A percentile compares a stretch with the other conserved stretches of the same genome.
These are phyloP conservation scores for Letharia lupina DNA, from an alignment of 495 filamentous ascomycete genomes.

Conservation along the genomic window DNA sequence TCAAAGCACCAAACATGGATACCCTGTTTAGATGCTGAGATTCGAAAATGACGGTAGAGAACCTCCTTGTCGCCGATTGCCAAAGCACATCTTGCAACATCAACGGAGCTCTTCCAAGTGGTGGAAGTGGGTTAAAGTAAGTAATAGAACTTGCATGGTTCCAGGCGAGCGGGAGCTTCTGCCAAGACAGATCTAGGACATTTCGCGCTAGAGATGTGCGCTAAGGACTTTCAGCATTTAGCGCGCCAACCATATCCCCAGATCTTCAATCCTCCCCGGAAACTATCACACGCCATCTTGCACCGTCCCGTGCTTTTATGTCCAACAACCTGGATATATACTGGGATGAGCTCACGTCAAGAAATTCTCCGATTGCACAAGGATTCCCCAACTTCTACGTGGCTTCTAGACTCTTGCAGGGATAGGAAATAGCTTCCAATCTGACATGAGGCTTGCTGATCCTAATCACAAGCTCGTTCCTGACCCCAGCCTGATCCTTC, in stretches of 20 bases:
- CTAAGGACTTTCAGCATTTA: neutral
- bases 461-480: neutral
- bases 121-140: neutral
- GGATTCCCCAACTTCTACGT: constrained; percentile 13
- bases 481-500: neutral
- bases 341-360: neutral
- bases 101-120: neutral
- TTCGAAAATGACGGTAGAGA: neutral
- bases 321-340: neutral
- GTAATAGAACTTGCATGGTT: too few relatives aligned
- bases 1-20: neutral
- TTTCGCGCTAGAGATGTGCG: neutral
- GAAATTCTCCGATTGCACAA: constrained; percentile 5
- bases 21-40: neutral
- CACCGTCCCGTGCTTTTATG: neutral
- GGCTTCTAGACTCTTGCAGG: neutral
- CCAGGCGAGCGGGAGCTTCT: neutral
- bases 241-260: neutral
- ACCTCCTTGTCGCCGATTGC: neutral
- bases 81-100: neutral
- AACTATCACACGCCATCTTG: neutral
- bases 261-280: neutral
- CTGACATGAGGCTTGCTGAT: neutral
- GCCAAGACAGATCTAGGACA: neutral
- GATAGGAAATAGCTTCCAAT: neutral